Base-by-base conservation (phyloP, 1,139 yeast species). In the Taphrina deformans region DNA sequence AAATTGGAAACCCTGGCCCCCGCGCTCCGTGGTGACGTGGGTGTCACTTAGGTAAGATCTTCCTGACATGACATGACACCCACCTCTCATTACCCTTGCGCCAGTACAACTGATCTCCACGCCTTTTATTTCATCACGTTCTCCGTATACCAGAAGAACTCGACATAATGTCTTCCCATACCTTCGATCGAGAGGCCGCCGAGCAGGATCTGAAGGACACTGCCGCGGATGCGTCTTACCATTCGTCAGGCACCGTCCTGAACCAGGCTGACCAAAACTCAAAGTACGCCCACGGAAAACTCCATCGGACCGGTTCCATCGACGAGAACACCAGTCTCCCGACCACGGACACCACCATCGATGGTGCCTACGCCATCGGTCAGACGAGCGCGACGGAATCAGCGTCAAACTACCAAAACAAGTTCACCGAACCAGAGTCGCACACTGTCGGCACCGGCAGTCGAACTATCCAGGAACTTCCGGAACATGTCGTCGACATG, bases 191-290 rank as follows among this genome's bases (percentile, higher is more conserved):
- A 14, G 46, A 18, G n/a, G 58, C 35, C 27, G 58, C 58, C 9
- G 58, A 53, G 35, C 24, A 35, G 2, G 41, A 53, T 7, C 48
- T 53, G 14, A 53, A 53, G 33, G 58, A 21, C 6, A 38, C 48
- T 48, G 58, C 58, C 23, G 58, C 58, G 23, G 58, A 53, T 6
- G 58, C 58, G 6, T 53, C 58, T 10, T 35, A 53, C 33, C 58
- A 53, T 35, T 53, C 58, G 10, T 53, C 58, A 9, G 58, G 58
- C 26, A 35, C 35, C 14, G 58, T 53, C 18, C 58, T 53, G 7
- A 38, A 53, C 48, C 29, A 21, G 33, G 58, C 58, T 12, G 58
- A 35, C 48, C 14, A 21, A 24, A n/a, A 35, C 18, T 53, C 58
- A 12, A 35, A 38, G 35, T 53, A 23, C 33, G 58, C 58, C 18